Evolutionary conservation across 2,329 filamentous ascomycete genomes (phyloP), one percentile per base, ranked within the genome.

Genomic region (Phialophora verrucosa): DNA sequence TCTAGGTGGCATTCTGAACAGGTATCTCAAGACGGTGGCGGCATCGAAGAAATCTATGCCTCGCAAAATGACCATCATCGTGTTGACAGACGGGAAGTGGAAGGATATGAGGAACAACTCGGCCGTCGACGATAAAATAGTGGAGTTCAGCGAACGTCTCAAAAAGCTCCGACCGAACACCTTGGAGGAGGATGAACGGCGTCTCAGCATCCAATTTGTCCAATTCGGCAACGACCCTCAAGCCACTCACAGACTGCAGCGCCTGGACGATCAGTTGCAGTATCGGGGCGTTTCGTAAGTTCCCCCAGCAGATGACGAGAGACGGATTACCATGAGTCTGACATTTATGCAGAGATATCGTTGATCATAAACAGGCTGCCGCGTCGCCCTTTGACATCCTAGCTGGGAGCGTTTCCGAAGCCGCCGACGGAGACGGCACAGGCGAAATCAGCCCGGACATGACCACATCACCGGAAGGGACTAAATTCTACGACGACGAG

Each of bases 121-220:
- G 14, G 38, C 38, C 38, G 38, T 44, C 38, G 38, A 57, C 55
- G 49, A 60, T 3, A 53, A 65, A 2, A 65, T 68, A 25, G 17
- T 58, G 25, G 54, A 42, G 11, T 54, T 68, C 20, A 62, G 49
- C 23, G 11, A 64, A n/a, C 60, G 50, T 23, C 65, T 72, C 44
- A 49, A 51, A 27, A 50, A 60, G 5, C 17, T 44, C 17, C 38
- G 38, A 7, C 38, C 38, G 17, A 44, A 44, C 38, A 44, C 38
- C 38, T 44, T 44, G 38, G 17, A 44, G 38, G 38, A 44, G 38
- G 53, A 55, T 68, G 12, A 57, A 62, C 56, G 27, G 65, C 31
- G 66, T 74, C 4, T 73, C 73, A 10, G 70, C 17, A 74, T 77
- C 17, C 70, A 76, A 14, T 77, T 77, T 50, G 67, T 77, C 6